Conservation (phyloP, 805 yeast genomes). For the Pichia deserticola region DNA sequence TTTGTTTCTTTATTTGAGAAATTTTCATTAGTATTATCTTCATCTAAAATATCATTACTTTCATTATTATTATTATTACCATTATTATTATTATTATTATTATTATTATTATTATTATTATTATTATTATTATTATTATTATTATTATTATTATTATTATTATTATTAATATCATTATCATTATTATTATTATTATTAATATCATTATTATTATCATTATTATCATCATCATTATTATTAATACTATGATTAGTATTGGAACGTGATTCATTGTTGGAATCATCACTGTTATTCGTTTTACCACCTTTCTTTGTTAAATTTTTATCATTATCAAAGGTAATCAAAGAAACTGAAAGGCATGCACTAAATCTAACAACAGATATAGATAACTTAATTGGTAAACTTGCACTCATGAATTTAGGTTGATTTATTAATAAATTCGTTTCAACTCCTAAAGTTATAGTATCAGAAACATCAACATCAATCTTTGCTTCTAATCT, state of each 20-base stretch:
- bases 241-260: not conserved
- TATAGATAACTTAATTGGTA: slow-evolving; percentile 80
- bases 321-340: slow-evolving; percentile 29
- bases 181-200: too few species aligned
- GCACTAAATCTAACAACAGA: slow-evolving; percentile 90
- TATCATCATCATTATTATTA: not conserved
- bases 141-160: not conserved
- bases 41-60: not conserved
- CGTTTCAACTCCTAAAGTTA: slow-evolving; percentile 82
- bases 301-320: too few species aligned
- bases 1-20: not conserved
- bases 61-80: not conserved
- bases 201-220: not conserved
- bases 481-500: slow-evolving; percentile 80
- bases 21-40: not conserved
- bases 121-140: not conserved
- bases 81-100: not conserved
- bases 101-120: not conserved
- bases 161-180: slow-evolving; percentile 14
- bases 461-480: slow-evolving; percentile 80
- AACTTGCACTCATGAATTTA: slow-evolving; percentile 70
- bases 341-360: slow-evolving; percentile 69
- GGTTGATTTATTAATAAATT: slow-evolving; percentile 74
- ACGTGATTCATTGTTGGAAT: too few species aligned
- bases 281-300: not conserved